phyloP scores from a whole-genome alignment of 768 basidiomycete genomes.

The Goffeauzyma gilvescens region DNA sequence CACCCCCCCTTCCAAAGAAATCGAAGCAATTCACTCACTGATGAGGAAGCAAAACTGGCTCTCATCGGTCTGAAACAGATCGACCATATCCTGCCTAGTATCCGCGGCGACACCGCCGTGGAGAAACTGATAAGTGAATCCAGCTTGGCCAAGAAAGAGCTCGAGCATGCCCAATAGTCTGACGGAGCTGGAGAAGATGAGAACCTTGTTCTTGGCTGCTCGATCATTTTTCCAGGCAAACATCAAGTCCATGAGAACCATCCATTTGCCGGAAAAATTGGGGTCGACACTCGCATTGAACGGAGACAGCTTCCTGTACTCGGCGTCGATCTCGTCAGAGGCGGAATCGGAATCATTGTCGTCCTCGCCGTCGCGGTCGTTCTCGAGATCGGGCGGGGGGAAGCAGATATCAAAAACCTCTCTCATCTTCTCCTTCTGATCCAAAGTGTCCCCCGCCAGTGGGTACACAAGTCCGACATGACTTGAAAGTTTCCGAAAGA shows the following conservation, averaged over 20 bases:
- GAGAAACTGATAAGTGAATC: conserved; percentile 43
- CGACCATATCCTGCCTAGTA: conserved; percentile 69
- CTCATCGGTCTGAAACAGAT: conserved; percentile 57
- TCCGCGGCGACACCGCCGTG: conserved; percentile 55
- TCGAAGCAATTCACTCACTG: conserved; percentile 32
- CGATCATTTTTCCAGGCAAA: conserved; percentile 44
- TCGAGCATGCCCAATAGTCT: conserved; percentile 71
- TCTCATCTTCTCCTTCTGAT: not conserved
- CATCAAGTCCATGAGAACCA: conserved; percentile 50
- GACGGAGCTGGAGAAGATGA: conserved; percentile 84
- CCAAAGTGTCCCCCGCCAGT: too few relatives aligned
- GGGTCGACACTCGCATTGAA: conserved; percentile 11
- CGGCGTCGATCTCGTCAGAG: too few relatives aligned
- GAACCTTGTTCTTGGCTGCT: conserved; percentile 47
- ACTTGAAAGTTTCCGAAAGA: conserved; percentile 6
- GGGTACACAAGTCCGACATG: too few relatives aligned
- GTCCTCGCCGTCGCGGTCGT: too few relatives aligned
- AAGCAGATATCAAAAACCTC: conserved; percentile 6
- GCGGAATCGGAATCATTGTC: too few relatives aligned
- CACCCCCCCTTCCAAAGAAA: not conserved
- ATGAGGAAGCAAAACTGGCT: conserved; percentile 66
- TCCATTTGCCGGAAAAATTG: conserved; percentile 28
- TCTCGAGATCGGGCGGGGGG: not conserved
- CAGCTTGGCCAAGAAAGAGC: conserved; percentile 33
- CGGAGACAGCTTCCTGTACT: not conserved